A percentile compares a stretch with the other conserved stretches of the same genome.
Evolutionary conservation across 768 basidiomycete species (phyloP).

Genomic region (Astraeus odoratus): DNA sequence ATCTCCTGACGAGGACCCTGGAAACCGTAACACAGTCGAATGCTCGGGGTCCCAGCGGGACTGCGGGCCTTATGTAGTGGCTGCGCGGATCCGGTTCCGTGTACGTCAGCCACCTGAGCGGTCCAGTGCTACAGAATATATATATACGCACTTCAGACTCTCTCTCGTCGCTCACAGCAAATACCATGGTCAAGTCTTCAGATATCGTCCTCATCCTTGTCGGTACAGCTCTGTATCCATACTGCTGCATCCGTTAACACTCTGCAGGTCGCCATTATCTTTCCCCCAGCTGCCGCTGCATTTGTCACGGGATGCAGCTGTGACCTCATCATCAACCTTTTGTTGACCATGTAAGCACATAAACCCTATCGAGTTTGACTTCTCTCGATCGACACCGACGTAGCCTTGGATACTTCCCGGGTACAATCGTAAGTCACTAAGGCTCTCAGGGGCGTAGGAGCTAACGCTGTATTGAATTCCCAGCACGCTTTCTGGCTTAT

Average conservation of each 20-base stretch:
- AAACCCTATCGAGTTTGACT: neutral
- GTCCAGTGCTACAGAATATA: too few species aligned
- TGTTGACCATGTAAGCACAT: slow-evolving; percentile 63
- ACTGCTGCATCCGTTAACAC: neutral
- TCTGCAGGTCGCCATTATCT: slow-evolving; percentile 66
- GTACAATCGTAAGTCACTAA: slow-evolving; percentile 36
- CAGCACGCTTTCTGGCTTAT: slow-evolving; percentile 87
- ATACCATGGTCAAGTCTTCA: slow-evolving; percentile 46
- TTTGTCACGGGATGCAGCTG: slow-evolving; percentile 80
- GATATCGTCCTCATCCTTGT: slow-evolving; percentile 79
- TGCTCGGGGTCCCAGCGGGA: neutral
- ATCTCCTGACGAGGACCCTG: too few species aligned
- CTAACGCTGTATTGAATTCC: neutral
- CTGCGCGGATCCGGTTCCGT: too few species aligned
- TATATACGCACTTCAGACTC: neutral
- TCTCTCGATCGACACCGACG: slow-evolving; percentile 2
- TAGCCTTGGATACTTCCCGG: slow-evolving; percentile 75
- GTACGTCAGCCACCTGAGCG: too few species aligned
- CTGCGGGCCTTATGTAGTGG: neutral
- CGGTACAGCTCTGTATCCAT: slow-evolving; percentile 17
- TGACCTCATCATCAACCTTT: slow-evolving; percentile 80
- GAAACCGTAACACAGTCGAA: neutral
- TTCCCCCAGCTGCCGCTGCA: slow-evolving; percentile 74
- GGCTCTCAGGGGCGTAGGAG: neutral
- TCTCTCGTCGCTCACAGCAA: neutral